phyloP scores from a whole-genome alignment of 257 asterid species.

The Haberlea rhodopensis region DNA sequence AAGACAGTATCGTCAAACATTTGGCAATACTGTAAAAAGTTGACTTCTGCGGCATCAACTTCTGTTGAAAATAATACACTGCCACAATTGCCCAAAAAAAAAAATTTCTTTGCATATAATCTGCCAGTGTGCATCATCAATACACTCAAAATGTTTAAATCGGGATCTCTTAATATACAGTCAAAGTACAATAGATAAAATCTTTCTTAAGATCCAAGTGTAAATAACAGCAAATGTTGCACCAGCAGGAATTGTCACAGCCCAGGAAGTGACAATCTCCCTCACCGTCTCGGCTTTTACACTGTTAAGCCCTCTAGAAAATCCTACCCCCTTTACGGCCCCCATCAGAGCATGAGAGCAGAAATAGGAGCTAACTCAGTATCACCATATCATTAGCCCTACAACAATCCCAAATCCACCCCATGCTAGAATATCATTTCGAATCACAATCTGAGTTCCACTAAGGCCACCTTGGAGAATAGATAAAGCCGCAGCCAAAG shows the following conservation, averaged over 20 bases:
- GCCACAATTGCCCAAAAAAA: too few relatives aligned
- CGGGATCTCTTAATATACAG: too few relatives aligned
- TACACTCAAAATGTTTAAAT: slow-evolving; percentile 24
- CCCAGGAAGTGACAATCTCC: slow-evolving; percentile 91
- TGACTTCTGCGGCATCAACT: too few relatives aligned
- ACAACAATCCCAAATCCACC: slow-evolving; percentile 93
- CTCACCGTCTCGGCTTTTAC: slow-evolving; percentile 86
- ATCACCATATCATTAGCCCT: slow-evolving; percentile 85
- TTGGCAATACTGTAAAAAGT: too few relatives aligned
- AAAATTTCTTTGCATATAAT: too few relatives aligned
- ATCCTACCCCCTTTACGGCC: slow-evolving; percentile 98
- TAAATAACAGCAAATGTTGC: slow-evolving; percentile 72
- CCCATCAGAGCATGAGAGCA: slow-evolving; percentile 89
- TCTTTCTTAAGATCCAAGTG: slow-evolving; percentile 77
- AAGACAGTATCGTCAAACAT: too few relatives aligned
- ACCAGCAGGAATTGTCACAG: slow-evolving; percentile 84
- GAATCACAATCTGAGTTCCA: too few relatives aligned
- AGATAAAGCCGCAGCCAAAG: too few relatives aligned
- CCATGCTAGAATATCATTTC: too few relatives aligned
- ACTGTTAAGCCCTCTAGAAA: slow-evolving; percentile 83
- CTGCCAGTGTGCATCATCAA: too few relatives aligned
- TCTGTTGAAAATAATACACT: too few relatives aligned
- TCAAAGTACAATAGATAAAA: slow-evolving; percentile 53
- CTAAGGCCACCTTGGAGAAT: too few relatives aligned
- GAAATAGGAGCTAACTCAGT: slow-evolving; percentile 87